A percentile compares a stretch with the other conserved stretches of the same genome.
These are phyloP conservation scores for Eutreptiella sp. DNA, from an alignment of 208 protist species.

Conservation along the genomic window DNA sequence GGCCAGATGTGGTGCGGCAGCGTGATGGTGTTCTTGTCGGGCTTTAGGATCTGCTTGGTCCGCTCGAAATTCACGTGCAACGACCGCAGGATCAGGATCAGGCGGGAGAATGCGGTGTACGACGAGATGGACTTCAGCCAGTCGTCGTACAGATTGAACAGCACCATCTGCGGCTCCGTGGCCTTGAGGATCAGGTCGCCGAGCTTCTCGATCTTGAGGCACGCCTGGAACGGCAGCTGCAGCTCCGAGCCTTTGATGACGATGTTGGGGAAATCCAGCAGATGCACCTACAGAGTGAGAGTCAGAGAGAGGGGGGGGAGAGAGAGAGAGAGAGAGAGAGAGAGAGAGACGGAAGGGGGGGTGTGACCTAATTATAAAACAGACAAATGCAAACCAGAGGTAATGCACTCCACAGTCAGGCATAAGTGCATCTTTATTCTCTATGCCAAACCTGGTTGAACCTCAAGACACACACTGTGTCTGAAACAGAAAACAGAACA, in stretches of 20 bases:
- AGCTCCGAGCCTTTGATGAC: constrained; percentile 99
- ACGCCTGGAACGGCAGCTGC: constrained; percentile 97
- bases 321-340: no score
- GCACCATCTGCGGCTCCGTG: constrained; percentile 93
- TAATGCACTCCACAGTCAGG: no score
- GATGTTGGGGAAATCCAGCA: constrained; percentile 99
- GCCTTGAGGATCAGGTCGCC: constrained; percentile 98
- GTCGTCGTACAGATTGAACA: constrained; percentile 99
- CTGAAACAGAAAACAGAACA: no score
- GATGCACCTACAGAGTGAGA: constrained; percentile 88
- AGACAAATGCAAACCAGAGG: no score
- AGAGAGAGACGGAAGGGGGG: no score
- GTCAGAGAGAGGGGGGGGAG: background rate
- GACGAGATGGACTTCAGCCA: constrained; percentile 97
- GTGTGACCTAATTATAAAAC: no score
- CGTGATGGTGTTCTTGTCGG: constrained; percentile 91
- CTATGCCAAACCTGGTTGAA: no score
- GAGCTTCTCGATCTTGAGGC: constrained; percentile 98
- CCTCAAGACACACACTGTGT: no score
- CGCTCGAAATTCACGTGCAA: constrained; percentile 95
- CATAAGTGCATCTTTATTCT: no score
- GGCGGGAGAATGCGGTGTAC: constrained; percentile 97
- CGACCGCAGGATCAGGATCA: constrained; percentile 98
- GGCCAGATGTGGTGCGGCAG: constrained; percentile 98
- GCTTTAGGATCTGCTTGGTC: constrained; percentile 93